Base-by-base conservation (phyloP, 148 eudicot species). In the Suaeda aralocaspica region DNA sequence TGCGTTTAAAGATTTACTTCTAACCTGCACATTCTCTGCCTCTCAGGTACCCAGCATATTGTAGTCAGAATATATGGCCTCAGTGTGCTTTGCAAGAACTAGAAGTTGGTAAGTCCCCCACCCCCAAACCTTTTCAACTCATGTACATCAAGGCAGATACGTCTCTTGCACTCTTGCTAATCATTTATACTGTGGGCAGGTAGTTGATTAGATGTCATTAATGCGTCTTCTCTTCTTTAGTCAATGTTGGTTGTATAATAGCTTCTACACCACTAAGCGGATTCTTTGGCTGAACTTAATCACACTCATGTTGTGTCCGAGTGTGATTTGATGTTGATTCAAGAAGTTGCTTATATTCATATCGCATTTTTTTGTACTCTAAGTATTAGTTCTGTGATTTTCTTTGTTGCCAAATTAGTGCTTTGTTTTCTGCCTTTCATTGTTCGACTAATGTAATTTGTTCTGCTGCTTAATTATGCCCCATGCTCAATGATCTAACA, bases 61-160 rank as follows among this genome's bases (percentile, higher is more conserved):
- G 98, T 82, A 84, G 96, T 50, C 67, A 70, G 72, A 93, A 93
- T 83, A 85, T 93, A 59, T 93, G 98, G 98, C 98, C 96, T 24
- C 70, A 71, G 25, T 73, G 25, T 80, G 88, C 87, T 76, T 75
- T 93, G 77, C 95, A 95, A 56, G 98, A 93, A 72, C 87, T 93
- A 68, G 96, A 93, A 89, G 78, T 78, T 65, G 92, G 98, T 90
- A 90, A 57, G 85, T 76, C 50, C 16, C 33, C 31, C 26, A 65
- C 18, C 31, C 64, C 1, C 1, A 18, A 34, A 58, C 36, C 12
- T 28, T 28, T 59, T 48, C 67, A n/a, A n/a, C n/a, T n/a, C n/a
- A n/a, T n/a, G n/a, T n/a, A n/a, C n/a, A n/a, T n/a, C n/a, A n/a
- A n/a, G n/a, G n/a, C n/a, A n/a, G n/a, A n/a, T n/a, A n/a, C n/a